phyloP scores from a whole-genome alignment of 768 basidiomycete species.

The Cyclocybe cylindracea region DNA sequence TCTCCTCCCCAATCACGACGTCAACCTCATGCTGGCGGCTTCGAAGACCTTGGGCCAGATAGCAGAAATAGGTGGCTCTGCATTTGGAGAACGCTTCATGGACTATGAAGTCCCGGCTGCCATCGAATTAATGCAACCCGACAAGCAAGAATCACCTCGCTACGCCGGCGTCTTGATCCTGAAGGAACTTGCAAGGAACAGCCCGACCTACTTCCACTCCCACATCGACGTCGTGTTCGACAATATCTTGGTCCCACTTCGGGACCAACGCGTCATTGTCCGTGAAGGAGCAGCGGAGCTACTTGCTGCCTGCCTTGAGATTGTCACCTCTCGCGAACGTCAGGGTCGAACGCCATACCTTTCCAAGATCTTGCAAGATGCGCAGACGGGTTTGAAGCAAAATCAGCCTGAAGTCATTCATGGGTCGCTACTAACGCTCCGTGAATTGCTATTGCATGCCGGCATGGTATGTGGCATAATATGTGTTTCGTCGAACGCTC shows the following conservation, averaged over 20 bases:
- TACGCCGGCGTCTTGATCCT: slow-evolving; percentile 94
- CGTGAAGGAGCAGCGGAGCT: slow-evolving; percentile 93
- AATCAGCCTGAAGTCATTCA: slow-evolving; percentile 87
- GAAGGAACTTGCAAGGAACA: slow-evolving; percentile 90
- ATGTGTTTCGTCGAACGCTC: not conserved
- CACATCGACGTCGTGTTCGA: slow-evolving; percentile 89
- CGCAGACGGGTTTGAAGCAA: slow-evolving; percentile 78
- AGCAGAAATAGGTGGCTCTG: slow-evolving; percentile 77
- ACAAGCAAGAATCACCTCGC: slow-evolving; percentile 80
- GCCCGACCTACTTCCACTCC: slow-evolving; percentile 83
- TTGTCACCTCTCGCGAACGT: slow-evolving; percentile 75
- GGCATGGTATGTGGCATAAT: slow-evolving; percentile 68
- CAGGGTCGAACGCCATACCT: slow-evolving; percentile 67
- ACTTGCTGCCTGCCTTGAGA: slow-evolving; percentile 90
- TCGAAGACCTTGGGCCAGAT: slow-evolving; percentile 92
- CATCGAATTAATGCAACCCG: slow-evolving; percentile 76
- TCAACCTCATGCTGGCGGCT: slow-evolving; percentile 91
- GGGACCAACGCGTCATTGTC: slow-evolving; percentile 88
- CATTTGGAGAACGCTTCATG: slow-evolving; percentile 88
- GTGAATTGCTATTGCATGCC: slow-evolving; percentile 89
- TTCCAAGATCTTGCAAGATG: slow-evolving; percentile 84
- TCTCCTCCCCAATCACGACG: slow-evolving; percentile 87
- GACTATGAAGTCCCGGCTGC: slow-evolving; percentile 86
- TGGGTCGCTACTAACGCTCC: slow-evolving; percentile 88
- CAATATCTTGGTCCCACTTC: slow-evolving; percentile 87